Evolutionary conservation across 2,329 filamentous ascomycete genomes (phyloP).

Genomic region (Fusarium vanettenii): DNA sequence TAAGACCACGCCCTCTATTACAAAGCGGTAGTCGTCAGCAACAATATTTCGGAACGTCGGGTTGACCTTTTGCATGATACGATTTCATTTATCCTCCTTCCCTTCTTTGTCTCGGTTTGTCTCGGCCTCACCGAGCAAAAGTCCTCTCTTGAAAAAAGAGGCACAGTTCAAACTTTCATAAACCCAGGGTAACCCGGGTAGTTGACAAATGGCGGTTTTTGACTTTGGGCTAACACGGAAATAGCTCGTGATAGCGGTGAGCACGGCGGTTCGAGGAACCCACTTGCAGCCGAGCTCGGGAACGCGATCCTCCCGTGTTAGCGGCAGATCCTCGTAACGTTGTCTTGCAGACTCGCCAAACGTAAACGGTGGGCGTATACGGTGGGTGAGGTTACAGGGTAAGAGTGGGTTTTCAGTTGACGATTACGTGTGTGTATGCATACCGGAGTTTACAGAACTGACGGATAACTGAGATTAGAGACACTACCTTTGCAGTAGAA

Average conservation of each 20-base stretch:
- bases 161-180: background rate
- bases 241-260: background rate
- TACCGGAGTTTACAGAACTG: background rate
- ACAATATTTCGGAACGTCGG: background rate
- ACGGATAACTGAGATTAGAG: background rate
- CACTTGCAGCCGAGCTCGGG: background rate
- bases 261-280: background rate
- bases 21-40: background rate
- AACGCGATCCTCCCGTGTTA: background rate
- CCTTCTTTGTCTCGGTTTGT: background rate
- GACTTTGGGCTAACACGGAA: background rate
- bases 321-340: background rate
- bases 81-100: background rate
- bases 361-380: background rate
- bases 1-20: background rate
- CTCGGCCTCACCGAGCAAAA: background rate
- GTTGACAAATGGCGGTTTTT: background rate
- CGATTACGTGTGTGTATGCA: background rate
- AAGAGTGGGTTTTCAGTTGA: background rate
- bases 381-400: background rate
- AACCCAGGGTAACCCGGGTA: background rate
- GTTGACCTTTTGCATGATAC: background rate
- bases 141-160: background rate
- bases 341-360: background rate
- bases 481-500: background rate